phyloP scores from a whole-genome alignment of 495 filamentous ascomycete species.

The Tuber umbilicatum region DNA sequence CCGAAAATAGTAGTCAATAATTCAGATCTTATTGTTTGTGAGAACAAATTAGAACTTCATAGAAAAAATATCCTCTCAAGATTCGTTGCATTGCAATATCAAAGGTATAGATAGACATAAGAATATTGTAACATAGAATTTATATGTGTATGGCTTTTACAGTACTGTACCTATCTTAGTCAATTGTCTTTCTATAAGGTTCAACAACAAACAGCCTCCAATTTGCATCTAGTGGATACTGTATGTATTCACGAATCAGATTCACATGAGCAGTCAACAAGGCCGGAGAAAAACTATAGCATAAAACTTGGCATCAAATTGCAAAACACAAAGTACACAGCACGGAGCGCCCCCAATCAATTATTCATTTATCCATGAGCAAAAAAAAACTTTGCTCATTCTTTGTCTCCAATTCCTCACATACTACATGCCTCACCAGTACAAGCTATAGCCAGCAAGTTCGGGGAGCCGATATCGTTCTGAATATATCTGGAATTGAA shows the following conservation, averaged over 20 bases:
- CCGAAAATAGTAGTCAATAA: neutral
- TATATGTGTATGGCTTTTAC: neutral
- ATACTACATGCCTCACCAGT: neutral
- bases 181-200: neutral
- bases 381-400: neutral
- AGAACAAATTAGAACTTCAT: too few species aligned
- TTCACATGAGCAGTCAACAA: neutral
- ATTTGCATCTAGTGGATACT: too few species aligned
- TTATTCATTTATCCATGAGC: neutral
- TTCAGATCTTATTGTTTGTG: too few species aligned
- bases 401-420: neutral
- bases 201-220: too few species aligned
- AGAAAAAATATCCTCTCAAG: too few species aligned
- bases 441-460: neutral
- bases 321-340: neutral
- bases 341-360: neutral
- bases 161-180: neutral
- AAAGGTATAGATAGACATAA: neutral
- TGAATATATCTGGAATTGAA: constrained; percentile 61
- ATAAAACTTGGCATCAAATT: neutral
- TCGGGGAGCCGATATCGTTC: constrained; percentile 18
- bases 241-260: neutral
- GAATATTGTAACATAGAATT: neutral
- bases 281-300: neutral
- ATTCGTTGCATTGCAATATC: neutral